Evolutionary conservation across 495 filamentous ascomycete genomes (phyloP).

Genomic region (Lichenothelia convexa): DNA sequence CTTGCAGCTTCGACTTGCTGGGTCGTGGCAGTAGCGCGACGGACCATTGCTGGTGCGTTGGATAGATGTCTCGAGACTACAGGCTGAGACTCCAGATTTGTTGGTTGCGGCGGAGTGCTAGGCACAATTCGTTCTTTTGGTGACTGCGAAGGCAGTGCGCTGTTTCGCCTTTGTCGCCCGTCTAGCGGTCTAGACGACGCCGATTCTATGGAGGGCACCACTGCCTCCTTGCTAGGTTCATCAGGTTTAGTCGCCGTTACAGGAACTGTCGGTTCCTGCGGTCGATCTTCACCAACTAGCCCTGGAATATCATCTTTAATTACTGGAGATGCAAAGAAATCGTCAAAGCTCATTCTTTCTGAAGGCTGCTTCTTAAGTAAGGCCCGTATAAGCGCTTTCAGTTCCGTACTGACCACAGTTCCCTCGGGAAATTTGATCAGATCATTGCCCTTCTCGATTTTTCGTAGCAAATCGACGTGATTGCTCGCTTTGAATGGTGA

Average conservation of each 20-base stretch:
- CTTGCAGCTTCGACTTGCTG: constrained; percentile 2
- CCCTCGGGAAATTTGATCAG: constrained; percentile 66
- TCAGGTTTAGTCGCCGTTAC: constrained; percentile 16
- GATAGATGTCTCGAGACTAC: background rate
- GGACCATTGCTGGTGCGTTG: background rate
- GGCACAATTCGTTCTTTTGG: background rate
- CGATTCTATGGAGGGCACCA: background rate
- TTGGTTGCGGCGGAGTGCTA: background rate
- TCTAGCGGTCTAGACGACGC: background rate
- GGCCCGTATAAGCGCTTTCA: constrained; percentile 64
- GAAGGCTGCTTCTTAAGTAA: constrained; percentile 73
- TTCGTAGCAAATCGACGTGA: constrained; percentile 81
- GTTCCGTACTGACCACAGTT: constrained; percentile 45
- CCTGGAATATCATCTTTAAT: constrained; percentile 68
- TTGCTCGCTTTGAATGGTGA: constrained; percentile 86
- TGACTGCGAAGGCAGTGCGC: background rate
- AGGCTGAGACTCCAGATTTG: too few relatives aligned
- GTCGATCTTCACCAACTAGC: constrained; percentile 56
- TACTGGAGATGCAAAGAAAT: constrained; percentile 60
- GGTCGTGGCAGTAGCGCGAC: background rate
- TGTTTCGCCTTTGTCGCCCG: background rate
- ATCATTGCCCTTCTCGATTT: constrained; percentile 75
- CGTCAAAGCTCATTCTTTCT: constrained; percentile 63
- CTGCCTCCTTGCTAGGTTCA: constrained; percentile 3
- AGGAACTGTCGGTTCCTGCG: constrained; percentile 19